phyloP scores from a whole-genome alignment of 1,284 basidiomycete genomes.

The Puccinia novopanici region DNA sequence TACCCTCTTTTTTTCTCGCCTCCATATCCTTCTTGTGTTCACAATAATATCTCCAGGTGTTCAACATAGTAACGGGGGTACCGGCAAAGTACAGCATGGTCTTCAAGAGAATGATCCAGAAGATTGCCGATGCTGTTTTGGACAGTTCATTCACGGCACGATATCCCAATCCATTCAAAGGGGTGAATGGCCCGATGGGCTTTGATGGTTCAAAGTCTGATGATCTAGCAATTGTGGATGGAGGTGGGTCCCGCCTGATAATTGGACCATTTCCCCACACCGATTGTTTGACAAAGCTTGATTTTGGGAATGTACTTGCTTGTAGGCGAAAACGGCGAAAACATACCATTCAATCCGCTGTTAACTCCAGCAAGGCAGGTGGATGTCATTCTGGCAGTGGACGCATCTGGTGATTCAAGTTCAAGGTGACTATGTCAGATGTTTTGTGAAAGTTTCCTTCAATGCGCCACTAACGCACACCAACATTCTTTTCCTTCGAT shows the following conservation, averaged over 20 bases:
- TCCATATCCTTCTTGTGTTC: not conserved
- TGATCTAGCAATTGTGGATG: slow-evolving; percentile 62
- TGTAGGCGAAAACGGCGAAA: slow-evolving; percentile 34
- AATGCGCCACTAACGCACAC: not conserved
- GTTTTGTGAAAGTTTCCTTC: slow-evolving; percentile 58
- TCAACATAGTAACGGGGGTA: slow-evolving; percentile 14
- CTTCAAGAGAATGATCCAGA: not conserved
- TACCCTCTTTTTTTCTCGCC: too few relatives aligned
- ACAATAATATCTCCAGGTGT: slow-evolving; percentile 3
- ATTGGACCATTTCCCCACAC: not conserved
- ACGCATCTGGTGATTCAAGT: slow-evolving; percentile 65
- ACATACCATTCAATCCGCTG: slow-evolving; percentile 67
- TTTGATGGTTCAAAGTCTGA: slow-evolving; percentile 54
- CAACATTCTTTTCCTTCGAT: not conserved
- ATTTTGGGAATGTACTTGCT: not conserved
- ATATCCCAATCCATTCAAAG: slow-evolving; percentile 50
- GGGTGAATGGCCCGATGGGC: slow-evolving; percentile 50
- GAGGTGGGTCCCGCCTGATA: slow-evolving; percentile 57
- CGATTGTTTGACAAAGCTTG: not conserved
- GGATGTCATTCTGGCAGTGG: slow-evolving; percentile 71
- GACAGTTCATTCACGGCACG: slow-evolving; percentile 6
- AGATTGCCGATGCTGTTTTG: slow-evolving; percentile 15
- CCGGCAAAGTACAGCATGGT: slow-evolving; percentile 11
- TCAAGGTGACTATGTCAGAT: slow-evolving; percentile 69
- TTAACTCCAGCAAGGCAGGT: slow-evolving; percentile 65